phyloP scores from a whole-genome alignment of 78 protist species.

The Dictyostelium purpureum region DNA sequence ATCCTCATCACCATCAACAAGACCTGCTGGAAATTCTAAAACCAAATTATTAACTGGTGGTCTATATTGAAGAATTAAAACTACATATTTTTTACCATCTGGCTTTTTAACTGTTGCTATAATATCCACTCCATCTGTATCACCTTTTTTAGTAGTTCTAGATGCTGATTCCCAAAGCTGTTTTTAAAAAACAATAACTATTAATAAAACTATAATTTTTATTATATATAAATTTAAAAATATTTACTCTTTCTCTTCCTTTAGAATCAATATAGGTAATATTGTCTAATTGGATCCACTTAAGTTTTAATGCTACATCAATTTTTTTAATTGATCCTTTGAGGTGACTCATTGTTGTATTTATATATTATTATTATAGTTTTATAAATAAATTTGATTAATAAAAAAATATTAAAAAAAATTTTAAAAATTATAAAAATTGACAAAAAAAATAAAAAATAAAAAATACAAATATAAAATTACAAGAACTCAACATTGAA shows the following conservation, averaged over 20 bases:
- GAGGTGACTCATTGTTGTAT: not conserved
- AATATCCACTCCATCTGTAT: constrained; percentile 74
- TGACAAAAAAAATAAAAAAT: not conserved
- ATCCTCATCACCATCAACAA: constrained; percentile 36
- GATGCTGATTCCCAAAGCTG: constrained; percentile 47
- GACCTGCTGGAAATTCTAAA: constrained; percentile 78
- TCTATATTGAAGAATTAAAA: constrained; percentile 26
- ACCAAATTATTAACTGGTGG: constrained; percentile 46
- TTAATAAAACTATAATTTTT: not conserved
- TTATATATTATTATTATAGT: not conserved
- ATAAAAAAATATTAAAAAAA: no score
- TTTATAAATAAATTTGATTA: no score
- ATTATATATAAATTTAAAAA: not conserved
- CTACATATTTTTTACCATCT: constrained; percentile 11
- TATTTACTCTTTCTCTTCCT: constrained; percentile 1
- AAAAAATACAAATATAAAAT: not conserved
- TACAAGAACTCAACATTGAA: not conserved
- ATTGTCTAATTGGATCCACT: constrained; percentile 33
- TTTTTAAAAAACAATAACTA: not conserved
- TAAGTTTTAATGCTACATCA: constrained; percentile 2
- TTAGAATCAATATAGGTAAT: constrained; percentile 30
- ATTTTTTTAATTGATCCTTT: not conserved
- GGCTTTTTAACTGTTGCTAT: constrained; percentile 21
- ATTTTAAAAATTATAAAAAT: not conserved
- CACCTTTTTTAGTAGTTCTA: constrained; percentile 47